Evolutionary conservation across 2,329 filamentous ascomycete genomes (phyloP), one percentile per base, ranked within the genome.

Genomic region (Cladosporium oxysporum): DNA sequence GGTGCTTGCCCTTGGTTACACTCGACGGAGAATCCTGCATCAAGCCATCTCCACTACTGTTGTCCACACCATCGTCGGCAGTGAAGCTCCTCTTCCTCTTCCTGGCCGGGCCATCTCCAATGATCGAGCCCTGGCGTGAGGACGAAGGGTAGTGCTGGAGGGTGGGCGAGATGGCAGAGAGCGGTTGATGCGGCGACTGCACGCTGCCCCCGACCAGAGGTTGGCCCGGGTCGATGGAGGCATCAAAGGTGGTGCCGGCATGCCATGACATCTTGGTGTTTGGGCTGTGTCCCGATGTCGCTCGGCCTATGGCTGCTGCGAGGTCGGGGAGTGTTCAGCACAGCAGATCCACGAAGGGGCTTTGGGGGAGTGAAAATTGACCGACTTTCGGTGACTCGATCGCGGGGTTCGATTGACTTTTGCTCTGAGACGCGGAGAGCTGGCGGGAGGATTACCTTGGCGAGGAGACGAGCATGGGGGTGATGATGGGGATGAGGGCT

Each of bases 1-100:
- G 74, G 53, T 76, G 75, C 65, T 72, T 64, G 31, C 58, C 67
- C 64, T 72, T 74, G 61, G 35, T 31, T n/a, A 37, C 62, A 14
- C 62, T 49, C 33, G 63, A 62, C 5, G 57, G 66, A 28, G 62
- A 66, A 35, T 41, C 58, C 49, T 66, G 59, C 59, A 66, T 62
- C 37, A 61, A 58, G 26, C 55, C 50, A 37, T 53, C 65, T 18
- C 47, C 50, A 18, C 53, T 52, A 16, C 37, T 64, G 61, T 61
- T 66, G 6, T 58, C 66, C 28, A 60, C 60, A 58, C 62, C 66
- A 61, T 69, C 66, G 65, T 67, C 67, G 49, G 64, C 61, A 14
- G 49, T 35, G 7, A 50, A 47, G 58, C 64, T 66, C n/a, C 64
- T 66, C 64, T 66, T 66, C 18, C 64, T 61, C 64, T 66, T 66